Evolutionary conservation across 768 basidiomycete species (phyloP).

Genomic region (Podaxis sp.): DNA sequence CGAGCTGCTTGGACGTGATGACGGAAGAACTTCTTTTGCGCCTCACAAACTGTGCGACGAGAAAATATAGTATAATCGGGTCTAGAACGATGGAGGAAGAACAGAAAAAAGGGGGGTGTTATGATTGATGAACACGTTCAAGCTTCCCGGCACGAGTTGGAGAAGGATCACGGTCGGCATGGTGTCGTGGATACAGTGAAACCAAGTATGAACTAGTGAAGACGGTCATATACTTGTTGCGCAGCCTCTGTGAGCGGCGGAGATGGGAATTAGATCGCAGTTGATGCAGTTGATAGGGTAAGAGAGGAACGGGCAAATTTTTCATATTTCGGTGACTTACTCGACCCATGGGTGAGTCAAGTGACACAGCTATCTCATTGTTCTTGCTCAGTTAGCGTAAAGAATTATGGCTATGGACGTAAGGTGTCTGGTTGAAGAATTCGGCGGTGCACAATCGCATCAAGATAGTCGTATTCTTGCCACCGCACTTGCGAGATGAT

Average conservation of each 20-base stretch:
- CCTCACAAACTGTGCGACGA: slow-evolving; percentile 17
- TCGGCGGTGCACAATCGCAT: neutral
- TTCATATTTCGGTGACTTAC: neutral
- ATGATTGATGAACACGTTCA: neutral
- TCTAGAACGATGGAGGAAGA: neutral
- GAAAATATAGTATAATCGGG: slow-evolving; percentile 6
- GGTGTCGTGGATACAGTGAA: neutral
- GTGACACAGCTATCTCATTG: neutral
- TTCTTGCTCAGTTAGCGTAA: neutral
- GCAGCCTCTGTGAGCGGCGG: neutral
- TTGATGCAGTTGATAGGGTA: neutral
- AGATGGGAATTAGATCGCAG: neutral
- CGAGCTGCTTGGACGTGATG: slow-evolving; percentile 16
- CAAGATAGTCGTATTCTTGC: neutral
- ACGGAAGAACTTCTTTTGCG: slow-evolving; percentile 7
- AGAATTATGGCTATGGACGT: neutral
- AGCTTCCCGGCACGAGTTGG: neutral
- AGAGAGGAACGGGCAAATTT: neutral
- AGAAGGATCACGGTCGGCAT: neutral
- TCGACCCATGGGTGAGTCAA: too few species aligned
- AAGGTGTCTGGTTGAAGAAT: neutral
- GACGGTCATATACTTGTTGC: neutral
- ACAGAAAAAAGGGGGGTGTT: slow-evolving; percentile 11
- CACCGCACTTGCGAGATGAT: too few species aligned
- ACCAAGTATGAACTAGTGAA: neutral